Base-by-base conservation (phyloP, 2,329 filamentous ascomycete genomes). In the Lachnellula suecica region DNA sequence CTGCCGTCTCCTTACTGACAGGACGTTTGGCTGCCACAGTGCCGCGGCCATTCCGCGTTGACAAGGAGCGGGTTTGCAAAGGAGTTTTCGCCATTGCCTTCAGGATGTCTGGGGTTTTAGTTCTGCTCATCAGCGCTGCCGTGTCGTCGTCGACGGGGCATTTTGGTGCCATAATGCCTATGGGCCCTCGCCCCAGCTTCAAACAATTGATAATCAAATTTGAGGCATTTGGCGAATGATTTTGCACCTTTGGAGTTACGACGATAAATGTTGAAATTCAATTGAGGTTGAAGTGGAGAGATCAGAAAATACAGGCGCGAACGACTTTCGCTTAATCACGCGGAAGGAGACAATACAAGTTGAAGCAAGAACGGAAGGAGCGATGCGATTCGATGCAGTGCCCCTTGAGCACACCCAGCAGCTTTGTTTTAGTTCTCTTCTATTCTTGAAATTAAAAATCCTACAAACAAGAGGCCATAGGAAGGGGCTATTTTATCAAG, bases 401-500 rank as follows among this genome's bases (percentile, higher is more conserved):
- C 20, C 40, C 40, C 40, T 43, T 43, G 20, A 43, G 40, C 22
- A 43, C 5, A 37, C 11, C 34, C 34, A 37, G 10, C 11, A n/a
- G 20, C 7, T 8, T 25, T 40, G 10, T 20, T 43, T n/a, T 25
- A 43, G 22, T 15, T 17, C 11, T 25, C 40, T 43, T 43, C 20
- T 15, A 43, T 45, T 49, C 42, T 47, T 53, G 35, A 44, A 55
- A 51, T 55, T 52, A 54, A 52, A 57, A 24, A 50, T 40, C 49
- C 47, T 55, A 58, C 47, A 56, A 55, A 49, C 38, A 47, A 35
- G 44, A 25, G 38, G 29, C 47, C n/a, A 37, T 34, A 19, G 27
- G 19, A 27, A 25, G 24, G 45, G 34, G 19, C 44, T 29, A 17
- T 23, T 50, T 52, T 40, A 37, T 50, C 35, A 52, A 53, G 46